Evolutionary conservation across 2,329 filamentous ascomycete genomes (phyloP).

Genomic region (Graphilbum fragrans): DNA sequence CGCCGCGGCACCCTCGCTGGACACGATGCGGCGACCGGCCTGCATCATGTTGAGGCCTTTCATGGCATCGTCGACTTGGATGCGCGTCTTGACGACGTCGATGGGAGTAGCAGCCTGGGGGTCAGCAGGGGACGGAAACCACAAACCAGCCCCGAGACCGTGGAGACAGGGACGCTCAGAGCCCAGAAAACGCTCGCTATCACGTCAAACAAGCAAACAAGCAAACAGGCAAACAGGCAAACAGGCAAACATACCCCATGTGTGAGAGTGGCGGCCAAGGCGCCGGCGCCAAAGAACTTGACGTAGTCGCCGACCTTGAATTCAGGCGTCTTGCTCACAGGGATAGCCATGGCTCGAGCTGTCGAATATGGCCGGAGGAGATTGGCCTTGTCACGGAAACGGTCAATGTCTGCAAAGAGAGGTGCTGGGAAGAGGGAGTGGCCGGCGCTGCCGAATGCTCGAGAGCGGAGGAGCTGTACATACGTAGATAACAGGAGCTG

Average conservation of each 20-base stretch:
- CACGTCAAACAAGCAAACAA: not conserved
- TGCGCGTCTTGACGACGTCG: constrained; percentile 77
- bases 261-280: constrained; percentile 37
- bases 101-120: constrained; percentile 38
- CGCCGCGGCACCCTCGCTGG: constrained; percentile 66
- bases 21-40: constrained; percentile 66
- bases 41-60: constrained; percentile 77
- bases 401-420: too few species aligned
- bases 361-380: too few species aligned
- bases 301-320: constrained; percentile 32
- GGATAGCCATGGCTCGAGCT: constrained; percentile 4
- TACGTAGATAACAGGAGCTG: not conserved
- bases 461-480: too few species aligned
- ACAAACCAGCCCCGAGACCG: not conserved
- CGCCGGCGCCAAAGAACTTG: constrained; percentile 41
- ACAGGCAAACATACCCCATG: constrained; percentile 30
- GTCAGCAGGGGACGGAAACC: not conserved
- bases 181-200: not conserved
- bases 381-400: too few species aligned
- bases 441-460: not conserved
- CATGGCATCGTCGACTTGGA: constrained; percentile 76
- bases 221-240: not conserved
- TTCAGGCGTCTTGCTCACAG: constrained; percentile 16
- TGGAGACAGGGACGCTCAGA: not conserved
- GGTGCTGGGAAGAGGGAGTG: not conserved